phyloP scores from a whole-genome alignment of 1,284 basidiomycete genomes.

The Coniferiporia sulphurascens region DNA sequence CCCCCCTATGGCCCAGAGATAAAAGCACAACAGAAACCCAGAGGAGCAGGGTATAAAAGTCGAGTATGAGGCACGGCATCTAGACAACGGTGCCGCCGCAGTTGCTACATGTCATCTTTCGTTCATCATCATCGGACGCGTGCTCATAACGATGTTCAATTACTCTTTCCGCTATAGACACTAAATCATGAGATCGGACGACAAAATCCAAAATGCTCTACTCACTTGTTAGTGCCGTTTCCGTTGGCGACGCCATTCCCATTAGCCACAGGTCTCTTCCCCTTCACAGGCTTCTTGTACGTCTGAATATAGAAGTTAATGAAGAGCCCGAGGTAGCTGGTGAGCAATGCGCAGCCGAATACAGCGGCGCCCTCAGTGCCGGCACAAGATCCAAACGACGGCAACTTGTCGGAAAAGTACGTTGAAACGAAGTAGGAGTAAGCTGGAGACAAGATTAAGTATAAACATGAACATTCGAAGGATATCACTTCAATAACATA shows the following conservation, averaged over 20 bases:
- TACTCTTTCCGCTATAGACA: constrained; percentile 8
- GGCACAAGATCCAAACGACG: constrained; percentile 76
- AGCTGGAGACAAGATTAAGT: constrained; percentile 41
- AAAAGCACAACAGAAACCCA: constrained; percentile 14
- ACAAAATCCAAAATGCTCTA: constrained; percentile 21
- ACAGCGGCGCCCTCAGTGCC: constrained; percentile 86
- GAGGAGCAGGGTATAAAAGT: constrained; percentile 5
- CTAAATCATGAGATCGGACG: background rate
- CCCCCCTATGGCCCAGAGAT: constrained; percentile 7
- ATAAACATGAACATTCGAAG: constrained; percentile 13
- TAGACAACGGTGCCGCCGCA: background rate
- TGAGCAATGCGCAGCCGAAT: constrained; percentile 85
- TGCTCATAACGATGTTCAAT: constrained; percentile 7
- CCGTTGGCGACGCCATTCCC: constrained; percentile 31
- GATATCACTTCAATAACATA: constrained; percentile 40
- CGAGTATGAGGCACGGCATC: constrained; percentile 7
- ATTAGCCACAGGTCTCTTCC: constrained; percentile 34
- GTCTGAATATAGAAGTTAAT: constrained; percentile 88
- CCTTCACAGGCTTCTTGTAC: constrained; percentile 60
- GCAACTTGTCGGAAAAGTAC: constrained; percentile 56
- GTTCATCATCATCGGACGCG: constrained; percentile 4
- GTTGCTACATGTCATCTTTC: constrained; percentile 11
- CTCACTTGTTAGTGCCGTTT: constrained; percentile 29
- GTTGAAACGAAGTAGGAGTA: constrained; percentile 77
- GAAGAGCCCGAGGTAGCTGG: constrained; percentile 87